These are phyloP conservation scores for Chalaropsis ovoidea DNA, from an alignment of 2,329 filamentous ascomycete species.

Conservation along the genomic window DNA sequence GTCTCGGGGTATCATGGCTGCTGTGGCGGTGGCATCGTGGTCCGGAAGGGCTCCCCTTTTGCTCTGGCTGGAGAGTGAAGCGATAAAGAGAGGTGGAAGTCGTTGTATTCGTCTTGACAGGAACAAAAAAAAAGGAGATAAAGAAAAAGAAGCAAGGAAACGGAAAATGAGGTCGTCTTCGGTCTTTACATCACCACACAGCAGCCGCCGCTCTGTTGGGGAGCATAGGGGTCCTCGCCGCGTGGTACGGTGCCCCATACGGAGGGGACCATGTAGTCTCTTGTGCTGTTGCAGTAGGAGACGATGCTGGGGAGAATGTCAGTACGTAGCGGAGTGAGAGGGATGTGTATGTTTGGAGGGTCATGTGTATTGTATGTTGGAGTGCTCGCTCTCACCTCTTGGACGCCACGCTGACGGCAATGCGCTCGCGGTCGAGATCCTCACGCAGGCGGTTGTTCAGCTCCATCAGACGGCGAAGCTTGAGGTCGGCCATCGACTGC, in stretches of 20 bases:
- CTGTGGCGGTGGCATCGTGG: not conserved
- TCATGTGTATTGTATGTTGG: no score
- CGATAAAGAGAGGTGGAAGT: not conserved
- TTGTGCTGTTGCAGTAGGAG: constrained; percentile 93
- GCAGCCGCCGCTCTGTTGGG: constrained; percentile 85
- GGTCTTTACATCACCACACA: constrained; percentile 77
- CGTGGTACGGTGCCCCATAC: constrained; percentile 93
- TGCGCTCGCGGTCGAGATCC: constrained; percentile 87
- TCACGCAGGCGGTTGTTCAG: constrained; percentile 92
- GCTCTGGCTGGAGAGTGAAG: not conserved
- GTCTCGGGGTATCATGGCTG: not conserved
- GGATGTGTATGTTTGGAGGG: no score
- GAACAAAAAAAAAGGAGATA: not conserved
- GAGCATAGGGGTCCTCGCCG: constrained; percentile 95
- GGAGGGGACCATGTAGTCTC: constrained; percentile 97
- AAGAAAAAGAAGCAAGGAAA: not conserved
- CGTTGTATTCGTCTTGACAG: constrained; percentile 16
- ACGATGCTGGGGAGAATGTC: constrained; percentile 59
- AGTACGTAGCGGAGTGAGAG: not conserved
- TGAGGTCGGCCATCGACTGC: constrained; percentile 98
- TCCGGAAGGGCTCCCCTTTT: no score
- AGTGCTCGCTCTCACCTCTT: constrained; percentile 56
- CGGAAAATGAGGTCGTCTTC: not conserved
- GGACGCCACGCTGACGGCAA: constrained; percentile 88
- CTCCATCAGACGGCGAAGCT: constrained; percentile 90